These are phyloP conservation scores for Picea glauca DNA, from an alignment of 75 land plant species.

Conservation along the genomic window DNA sequence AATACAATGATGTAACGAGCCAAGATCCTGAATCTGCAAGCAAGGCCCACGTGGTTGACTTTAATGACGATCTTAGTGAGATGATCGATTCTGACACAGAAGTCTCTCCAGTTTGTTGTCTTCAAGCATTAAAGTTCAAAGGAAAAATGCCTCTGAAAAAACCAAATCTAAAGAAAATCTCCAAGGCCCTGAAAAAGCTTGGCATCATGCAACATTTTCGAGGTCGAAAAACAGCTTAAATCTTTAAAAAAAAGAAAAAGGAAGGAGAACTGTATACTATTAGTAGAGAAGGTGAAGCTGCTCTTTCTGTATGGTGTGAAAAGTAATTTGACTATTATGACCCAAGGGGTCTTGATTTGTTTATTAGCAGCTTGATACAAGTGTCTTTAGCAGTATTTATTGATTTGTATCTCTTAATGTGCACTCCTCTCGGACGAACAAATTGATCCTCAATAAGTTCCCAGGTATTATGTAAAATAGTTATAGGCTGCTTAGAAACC, in stretches of 20 bases:
- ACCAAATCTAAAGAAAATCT: not conserved
- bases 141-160: slow-evolving; percentile 6
- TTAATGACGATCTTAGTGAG: not conserved
- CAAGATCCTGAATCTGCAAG: not conserved
- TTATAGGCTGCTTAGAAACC: not conserved
- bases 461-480: slow-evolving; percentile 5
- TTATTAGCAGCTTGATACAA: not conserved
- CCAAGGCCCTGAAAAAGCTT: slow-evolving; percentile 7
- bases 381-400: not conserved
- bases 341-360: not conserved
- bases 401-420: not conserved
- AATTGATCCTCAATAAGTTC: not conserved
- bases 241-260: too few species aligned
- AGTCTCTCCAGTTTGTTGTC: not conserved
- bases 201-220: not conserved
- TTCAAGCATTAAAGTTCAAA: slow-evolving; percentile 4
- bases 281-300: not conserved
- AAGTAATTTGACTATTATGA: not conserved
- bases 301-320: not conserved
- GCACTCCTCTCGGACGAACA: not conserved
- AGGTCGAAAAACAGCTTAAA: not conserved
- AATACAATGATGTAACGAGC: not conserved
- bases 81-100: not conserved
- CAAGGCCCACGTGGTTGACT: not conserved
- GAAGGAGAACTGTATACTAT: not conserved